phyloP scores from a whole-genome alignment of 139 green algal genomes.

The Chlamydomonas schloesseri region DNA sequence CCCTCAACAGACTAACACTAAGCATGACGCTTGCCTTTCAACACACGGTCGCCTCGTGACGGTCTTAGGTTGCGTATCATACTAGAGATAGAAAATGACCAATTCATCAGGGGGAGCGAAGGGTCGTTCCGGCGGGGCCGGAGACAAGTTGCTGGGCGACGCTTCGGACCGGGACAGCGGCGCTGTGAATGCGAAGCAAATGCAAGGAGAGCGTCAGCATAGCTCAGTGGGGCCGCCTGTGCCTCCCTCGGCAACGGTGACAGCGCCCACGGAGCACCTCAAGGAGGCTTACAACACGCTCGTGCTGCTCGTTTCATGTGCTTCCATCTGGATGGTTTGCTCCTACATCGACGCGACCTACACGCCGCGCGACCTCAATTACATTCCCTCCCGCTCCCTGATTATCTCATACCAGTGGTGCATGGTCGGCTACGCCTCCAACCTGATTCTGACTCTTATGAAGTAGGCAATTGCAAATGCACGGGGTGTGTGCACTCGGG shows the following conservation, averaged over 20 bases:
- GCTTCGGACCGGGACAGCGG: too few species aligned
- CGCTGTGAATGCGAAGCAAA: too few species aligned
- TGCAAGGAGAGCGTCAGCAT: background rate
- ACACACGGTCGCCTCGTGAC: too few species aligned
- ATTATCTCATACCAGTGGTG: conserved; percentile 53
- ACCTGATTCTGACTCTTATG: conserved; percentile 43
- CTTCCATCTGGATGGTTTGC: background rate
- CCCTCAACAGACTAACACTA: too few species aligned
- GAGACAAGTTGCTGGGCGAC: too few species aligned
- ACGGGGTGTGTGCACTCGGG: too few species aligned
- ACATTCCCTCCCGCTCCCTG: background rate
- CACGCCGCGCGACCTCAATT: conserved; percentile 11
- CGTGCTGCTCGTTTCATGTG: background rate
- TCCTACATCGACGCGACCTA: conserved; percentile 16
- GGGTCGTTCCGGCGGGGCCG: too few species aligned
- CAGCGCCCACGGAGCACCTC: background rate
- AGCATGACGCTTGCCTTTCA: too few species aligned
- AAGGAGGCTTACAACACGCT: conserved; percentile 22
- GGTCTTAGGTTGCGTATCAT: too few species aligned
- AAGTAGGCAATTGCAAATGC: conserved; percentile 45
- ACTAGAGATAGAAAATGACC: too few species aligned
- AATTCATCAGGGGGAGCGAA: too few species aligned
- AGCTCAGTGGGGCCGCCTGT: background rate
- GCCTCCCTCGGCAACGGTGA: background rate
- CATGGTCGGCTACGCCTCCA: conserved; percentile 44